phyloP scores from a whole-genome alignment of 768 basidiomycete species.

The Udeniomyces megalosporus region DNA sequence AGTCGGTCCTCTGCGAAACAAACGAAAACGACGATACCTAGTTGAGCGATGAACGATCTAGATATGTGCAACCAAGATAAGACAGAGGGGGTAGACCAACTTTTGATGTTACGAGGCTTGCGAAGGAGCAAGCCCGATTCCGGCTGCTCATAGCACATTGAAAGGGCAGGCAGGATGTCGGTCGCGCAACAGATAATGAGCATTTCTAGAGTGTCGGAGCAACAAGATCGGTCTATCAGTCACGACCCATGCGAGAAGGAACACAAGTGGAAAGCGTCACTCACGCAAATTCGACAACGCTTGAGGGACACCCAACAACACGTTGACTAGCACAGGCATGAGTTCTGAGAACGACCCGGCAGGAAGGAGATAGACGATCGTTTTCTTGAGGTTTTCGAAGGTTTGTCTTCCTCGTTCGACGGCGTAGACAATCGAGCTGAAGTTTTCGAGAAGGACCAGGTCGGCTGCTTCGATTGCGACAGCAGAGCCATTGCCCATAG shows the following conservation, averaged over 20 bases:
- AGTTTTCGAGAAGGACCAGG: conserved; percentile 30
- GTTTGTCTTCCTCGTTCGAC: conserved; percentile 35
- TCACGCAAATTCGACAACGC: conserved; percentile 39
- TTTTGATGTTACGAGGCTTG: conserved; percentile 40
- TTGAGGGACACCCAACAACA: conserved; percentile 45
- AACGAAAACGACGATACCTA: no score
- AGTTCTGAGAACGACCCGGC: conserved; percentile 42
- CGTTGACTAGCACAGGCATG: conserved; percentile 43
- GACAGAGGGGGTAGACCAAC: no score
- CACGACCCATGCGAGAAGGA: neutral
- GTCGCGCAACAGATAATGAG: conserved; percentile 42
- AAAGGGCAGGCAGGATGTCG: conserved; percentile 42
- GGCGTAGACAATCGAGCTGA: conserved; percentile 30
- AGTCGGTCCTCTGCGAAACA: conserved; percentile 35
- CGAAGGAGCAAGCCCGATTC: conserved; percentile 43
- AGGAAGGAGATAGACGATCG: conserved; percentile 22
- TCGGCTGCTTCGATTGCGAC: conserved; percentile 34
- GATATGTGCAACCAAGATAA: no score
- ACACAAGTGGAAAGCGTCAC: neutral
- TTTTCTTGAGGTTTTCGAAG: conserved; percentile 43
- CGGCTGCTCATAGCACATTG: conserved; percentile 45
- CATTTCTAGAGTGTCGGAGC: neutral
- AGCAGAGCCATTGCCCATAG: conserved; percentile 35
- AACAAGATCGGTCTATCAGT: neutral
- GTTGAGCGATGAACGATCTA: no score